These are phyloP conservation scores for Colletotrichum limetticola DNA, from an alignment of 2,329 filamentous ascomycete species.

Conservation along the genomic window DNA sequence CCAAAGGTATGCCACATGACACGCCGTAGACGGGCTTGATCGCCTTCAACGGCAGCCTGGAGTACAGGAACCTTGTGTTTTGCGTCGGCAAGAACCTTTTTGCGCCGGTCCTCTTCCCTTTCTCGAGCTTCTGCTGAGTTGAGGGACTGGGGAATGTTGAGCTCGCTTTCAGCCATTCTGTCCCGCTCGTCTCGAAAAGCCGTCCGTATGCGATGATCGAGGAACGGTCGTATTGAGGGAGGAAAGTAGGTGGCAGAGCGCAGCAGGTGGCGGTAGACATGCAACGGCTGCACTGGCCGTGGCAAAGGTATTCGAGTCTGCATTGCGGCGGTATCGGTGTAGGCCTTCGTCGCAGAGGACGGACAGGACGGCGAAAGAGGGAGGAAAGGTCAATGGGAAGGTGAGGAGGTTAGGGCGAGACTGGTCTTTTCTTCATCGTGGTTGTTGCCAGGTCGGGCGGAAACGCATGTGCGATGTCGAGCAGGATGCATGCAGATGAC, in stretches of 20 bases:
- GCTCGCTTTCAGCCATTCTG: slow-evolving; percentile 41
- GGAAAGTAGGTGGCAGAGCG: slow-evolving; percentile 71
- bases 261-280: slow-evolving; percentile 69
- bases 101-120: slow-evolving; percentile 17
- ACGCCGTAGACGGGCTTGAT: slow-evolving; percentile 55
- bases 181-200: slow-evolving; percentile 53
- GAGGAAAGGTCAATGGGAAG: background rate
- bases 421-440: background rate
- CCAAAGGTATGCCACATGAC: slow-evolving; percentile 64
- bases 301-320: slow-evolving; percentile 45
- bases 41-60: slow-evolving; percentile 64
- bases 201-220: slow-evolving; percentile 53
- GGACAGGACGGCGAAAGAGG: too few species aligned
- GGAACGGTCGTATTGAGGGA: slow-evolving; percentile 56
- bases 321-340: background rate
- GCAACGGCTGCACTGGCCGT: slow-evolving; percentile 46
- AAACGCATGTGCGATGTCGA: slow-evolving; percentile 31
- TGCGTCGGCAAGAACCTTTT: slow-evolving; percentile 16
- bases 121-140: slow-evolving; percentile 39
- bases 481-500: slow-evolving; percentile 30
- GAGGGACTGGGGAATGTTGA: slow-evolving; percentile 55
- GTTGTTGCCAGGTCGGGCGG: slow-evolving; percentile 5
- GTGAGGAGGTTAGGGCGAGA: background rate
- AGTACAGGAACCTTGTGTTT: slow-evolving; percentile 53
- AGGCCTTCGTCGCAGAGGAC: background rate